Evolutionary conservation across 345 rosid species (phyloP).

Genomic region (Salix udensis): DNA sequence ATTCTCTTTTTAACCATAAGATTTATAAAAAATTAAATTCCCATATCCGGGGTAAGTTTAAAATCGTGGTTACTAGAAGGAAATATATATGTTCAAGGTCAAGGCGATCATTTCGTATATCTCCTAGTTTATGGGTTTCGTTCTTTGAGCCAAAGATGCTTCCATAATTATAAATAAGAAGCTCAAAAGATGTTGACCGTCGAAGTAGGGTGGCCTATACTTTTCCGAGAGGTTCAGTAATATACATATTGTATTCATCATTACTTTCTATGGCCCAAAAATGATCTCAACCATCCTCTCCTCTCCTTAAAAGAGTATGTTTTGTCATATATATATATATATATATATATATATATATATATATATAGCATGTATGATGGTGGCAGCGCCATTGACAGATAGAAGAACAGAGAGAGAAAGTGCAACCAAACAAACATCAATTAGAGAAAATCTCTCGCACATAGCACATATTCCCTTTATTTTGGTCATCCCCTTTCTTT

Average conservation of each 20-base stretch:
- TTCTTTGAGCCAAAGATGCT: background rate
- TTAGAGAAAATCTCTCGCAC: too few relatives aligned
- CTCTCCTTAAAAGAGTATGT: background rate
- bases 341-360: background rate
- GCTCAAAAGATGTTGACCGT: conserved; percentile 3
- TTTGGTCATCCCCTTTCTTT: background rate
- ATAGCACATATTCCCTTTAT: too few relatives aligned
- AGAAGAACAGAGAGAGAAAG: background rate
- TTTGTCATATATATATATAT: background rate
- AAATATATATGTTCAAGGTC: too few relatives aligned
- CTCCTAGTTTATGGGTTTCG: too few relatives aligned
- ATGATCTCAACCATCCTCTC: background rate
- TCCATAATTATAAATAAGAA: background rate
- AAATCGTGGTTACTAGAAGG: too few relatives aligned
- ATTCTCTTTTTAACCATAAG: too few relatives aligned
- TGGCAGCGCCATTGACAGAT: conserved; percentile 3
- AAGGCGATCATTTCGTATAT: too few relatives aligned
- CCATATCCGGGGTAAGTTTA: too few relatives aligned
- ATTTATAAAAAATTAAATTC: too few relatives aligned
- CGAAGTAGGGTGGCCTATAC: background rate
- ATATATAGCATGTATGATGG: background rate
- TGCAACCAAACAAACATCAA: background rate
- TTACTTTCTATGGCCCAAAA: background rate
- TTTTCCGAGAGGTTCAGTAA: background rate
- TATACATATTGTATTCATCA: background rate